Conservation (phyloP, 78 protist genomes). For the Dictyostelium capitatum region DNA sequence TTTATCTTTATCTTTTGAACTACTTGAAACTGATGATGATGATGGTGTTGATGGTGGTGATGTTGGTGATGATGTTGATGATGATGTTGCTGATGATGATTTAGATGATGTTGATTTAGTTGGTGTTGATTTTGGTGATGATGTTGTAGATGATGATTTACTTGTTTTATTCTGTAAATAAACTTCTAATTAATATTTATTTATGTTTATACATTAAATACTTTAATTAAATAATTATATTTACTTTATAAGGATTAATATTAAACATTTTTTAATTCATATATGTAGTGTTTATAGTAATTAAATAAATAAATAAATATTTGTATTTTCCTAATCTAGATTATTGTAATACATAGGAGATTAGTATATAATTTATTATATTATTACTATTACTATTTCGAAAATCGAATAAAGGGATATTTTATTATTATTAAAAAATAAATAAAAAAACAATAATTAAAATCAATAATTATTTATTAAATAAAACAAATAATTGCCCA, state of each 20-base stretch:
- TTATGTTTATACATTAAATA: no score
- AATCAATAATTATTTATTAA: no score
- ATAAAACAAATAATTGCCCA: no score
- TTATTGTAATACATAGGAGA: no score
- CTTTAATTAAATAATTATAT: no score
- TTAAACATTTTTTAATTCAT: slow-evolving; percentile 42
- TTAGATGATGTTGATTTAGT: not conserved
- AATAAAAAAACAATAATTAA: no score
- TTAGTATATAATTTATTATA: not conserved
- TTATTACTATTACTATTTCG: not conserved
- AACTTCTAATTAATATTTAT: no score
- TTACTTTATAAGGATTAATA: slow-evolving; percentile 55
- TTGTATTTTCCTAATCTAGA: not conserved
- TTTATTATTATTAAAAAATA: no score
- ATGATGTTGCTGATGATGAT: slow-evolving; percentile 10
- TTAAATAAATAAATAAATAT: not conserved
- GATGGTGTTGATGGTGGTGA: not conserved
- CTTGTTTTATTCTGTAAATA: not conserved
- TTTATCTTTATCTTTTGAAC: not conserved
- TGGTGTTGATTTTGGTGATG: slow-evolving; percentile 9
- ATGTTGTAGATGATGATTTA: slow-evolving; percentile 11
- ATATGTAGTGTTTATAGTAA: not conserved
- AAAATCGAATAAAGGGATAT: not conserved
- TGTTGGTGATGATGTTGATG: not conserved
- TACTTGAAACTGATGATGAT: not conserved